A percentile compares a stretch with the other conserved stretches of the same genome.
phyloP scores from a whole-genome alignment of 2,329 filamentous ascomycete species.

The Clarireedia homoeocarpa region DNA sequence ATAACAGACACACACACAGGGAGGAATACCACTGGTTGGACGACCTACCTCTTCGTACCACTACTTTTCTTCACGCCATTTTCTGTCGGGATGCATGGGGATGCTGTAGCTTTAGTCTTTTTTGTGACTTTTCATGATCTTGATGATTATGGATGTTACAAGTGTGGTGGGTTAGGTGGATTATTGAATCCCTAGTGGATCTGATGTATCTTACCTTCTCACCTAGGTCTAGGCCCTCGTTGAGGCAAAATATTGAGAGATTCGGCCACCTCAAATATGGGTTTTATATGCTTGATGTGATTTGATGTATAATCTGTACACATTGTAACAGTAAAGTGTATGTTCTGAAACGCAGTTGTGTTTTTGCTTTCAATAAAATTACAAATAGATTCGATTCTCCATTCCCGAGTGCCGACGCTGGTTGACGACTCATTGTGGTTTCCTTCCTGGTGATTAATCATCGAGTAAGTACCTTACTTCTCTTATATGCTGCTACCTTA shows the following conservation, averaged over 20 bases:
- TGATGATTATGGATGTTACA: conserved; percentile 25
- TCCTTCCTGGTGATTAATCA: too few relatives aligned
- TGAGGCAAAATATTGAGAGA: conserved; percentile 29
- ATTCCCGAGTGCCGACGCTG: too few relatives aligned
- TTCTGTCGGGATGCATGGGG: conserved; percentile 31
- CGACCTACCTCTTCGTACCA: conserved; percentile 29
- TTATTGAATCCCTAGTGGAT: conserved; percentile 25
- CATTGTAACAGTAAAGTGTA: too few relatives aligned
- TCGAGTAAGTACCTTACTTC: too few relatives aligned
- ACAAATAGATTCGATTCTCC: too few relatives aligned
- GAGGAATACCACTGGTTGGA: conserved; percentile 25
- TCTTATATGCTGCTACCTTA: too few relatives aligned
- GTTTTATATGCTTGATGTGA: neutral
- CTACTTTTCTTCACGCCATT: conserved; percentile 21
- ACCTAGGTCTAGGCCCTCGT: conserved; percentile 24
- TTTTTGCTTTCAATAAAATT: too few relatives aligned
- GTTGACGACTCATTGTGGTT: too few relatives aligned
- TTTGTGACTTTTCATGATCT: conserved; percentile 23
- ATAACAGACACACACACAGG: conserved; percentile 7
- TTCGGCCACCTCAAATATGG: conserved; percentile 29
- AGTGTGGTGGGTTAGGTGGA: conserved; percentile 25
- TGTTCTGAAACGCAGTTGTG: too few relatives aligned
- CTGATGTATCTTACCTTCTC: conserved; percentile 2
- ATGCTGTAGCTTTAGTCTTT: conserved; percentile 28
- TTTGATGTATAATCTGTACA: too few relatives aligned